A percentile compares a stretch with the other conserved stretches of the same genome.
phyloP scores from a whole-genome alignment of 768 basidiomycete species.

The Suillus variegatus region DNA sequence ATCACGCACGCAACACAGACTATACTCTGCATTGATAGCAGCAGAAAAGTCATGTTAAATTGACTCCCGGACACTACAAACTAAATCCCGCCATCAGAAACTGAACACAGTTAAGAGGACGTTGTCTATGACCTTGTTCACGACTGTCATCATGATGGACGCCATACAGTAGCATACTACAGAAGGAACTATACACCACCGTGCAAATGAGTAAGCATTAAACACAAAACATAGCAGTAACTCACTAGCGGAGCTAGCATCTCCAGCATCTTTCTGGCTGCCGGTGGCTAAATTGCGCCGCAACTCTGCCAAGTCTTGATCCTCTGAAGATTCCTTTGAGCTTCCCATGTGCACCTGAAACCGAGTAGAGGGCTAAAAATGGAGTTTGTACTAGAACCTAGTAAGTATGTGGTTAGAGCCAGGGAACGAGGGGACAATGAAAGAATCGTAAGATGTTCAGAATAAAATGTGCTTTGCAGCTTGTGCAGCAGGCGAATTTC shows the following conservation, averaged over 20 bases:
- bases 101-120: not conserved
- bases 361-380: not conserved
- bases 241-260: slow-evolving; percentile 27
- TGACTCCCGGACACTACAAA: slow-evolving; percentile 91
- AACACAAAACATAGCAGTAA: not conserved
- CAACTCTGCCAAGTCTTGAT: slow-evolving; percentile 52
- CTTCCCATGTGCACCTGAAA: slow-evolving; percentile 8
- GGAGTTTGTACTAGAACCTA: not conserved
- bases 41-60: slow-evolving; percentile 97
- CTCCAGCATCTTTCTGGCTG: slow-evolving; percentile 22
- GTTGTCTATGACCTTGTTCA: slow-evolving; percentile 77
- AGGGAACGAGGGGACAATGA: not conserved
- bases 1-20: slow-evolving; percentile 85
- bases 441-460: not conserved
- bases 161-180: slow-evolving; percentile 89
- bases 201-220: not conserved
- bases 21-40: slow-evolving; percentile 86
- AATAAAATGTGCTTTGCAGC: not conserved
- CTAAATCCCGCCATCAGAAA: slow-evolving; percentile 39
- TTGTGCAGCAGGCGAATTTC: too few relatives aligned
- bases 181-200: slow-evolving; percentile 59
- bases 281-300: slow-evolving; percentile 53
- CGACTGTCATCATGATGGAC: slow-evolving; percentile 94
- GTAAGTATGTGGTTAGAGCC: too few relatives aligned
- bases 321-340: slow-evolving; percentile 21